Base-by-base conservation (phyloP, 169 alveolate genomes). In the Theileria annulata region DNA sequence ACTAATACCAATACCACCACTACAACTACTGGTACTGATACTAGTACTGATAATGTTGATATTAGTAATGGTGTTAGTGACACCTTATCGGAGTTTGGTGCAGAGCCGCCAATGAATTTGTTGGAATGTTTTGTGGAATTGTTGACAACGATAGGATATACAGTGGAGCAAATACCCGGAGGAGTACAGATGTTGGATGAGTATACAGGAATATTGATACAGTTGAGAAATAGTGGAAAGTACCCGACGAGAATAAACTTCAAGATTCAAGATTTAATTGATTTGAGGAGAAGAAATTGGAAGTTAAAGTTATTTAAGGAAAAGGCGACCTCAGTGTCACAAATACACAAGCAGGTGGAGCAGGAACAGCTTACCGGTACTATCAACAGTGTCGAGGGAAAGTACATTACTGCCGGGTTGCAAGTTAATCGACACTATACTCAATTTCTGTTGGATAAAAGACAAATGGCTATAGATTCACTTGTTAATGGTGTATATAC, bases 321-420 rank as follows among this genome's bases (percentile, higher is more conserved):
- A 71, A 85, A 92, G 74, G 97, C 97, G n/a, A 94, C 94, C 63
- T 94, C 96, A 0, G 86, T 94, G 64, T 92, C 92, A 48, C 95
- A 90, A 73, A 85, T 94, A 56, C 88, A 92, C 60, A 88, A 84
- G 30, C 95, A 93, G 80, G 92, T 92, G 28, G 93, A 94, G 75
- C 92, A 88, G 59, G 97, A 94, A 78, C 96, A 94, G 74, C 93
- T 88, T 51, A 72, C 87, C 78, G 97, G 97, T 12, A 96, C 96
- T 4, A 42, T 8, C 13, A 42, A 42, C 13, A 84, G 96, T 3
- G 87, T 91, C 47, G 89, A 93, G 70, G 97, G 97, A 49, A 93
- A 90, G 59, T 91, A 90, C 59, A 92, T 89, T 25, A 93, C 94
- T 10, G 96, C 94, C 25, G 97, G 97, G 9, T 76, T 42, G 3